Conservation (phyloP, 176 grass and related monocot genomes). For the Areca catechu region DNA sequence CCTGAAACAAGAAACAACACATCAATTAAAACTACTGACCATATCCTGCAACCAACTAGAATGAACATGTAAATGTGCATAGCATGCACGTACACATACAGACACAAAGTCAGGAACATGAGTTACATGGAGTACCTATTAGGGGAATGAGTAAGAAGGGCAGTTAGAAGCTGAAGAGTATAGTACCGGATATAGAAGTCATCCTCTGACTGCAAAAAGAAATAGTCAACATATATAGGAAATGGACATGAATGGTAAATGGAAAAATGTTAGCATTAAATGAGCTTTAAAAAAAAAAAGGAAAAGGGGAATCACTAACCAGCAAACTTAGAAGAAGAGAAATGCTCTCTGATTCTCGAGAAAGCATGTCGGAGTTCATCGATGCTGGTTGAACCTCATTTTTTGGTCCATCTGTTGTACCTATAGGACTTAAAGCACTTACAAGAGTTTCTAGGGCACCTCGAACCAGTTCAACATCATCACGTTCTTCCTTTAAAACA, state of each 20-base stretch:
- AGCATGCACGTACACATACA: too few relatives aligned
- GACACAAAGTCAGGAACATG: too few relatives aligned
- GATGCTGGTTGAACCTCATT: conserved; percentile 79
- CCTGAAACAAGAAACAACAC: conserved; percentile 40
- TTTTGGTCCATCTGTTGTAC: conserved; percentile 48
- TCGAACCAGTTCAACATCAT: conserved; percentile 88
- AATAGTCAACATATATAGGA: conserved; percentile 4
- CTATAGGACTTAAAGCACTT: conserved; percentile 64
- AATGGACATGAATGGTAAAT: not conserved
- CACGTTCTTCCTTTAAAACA: conserved; percentile 78
- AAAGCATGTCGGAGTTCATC: conserved; percentile 84
- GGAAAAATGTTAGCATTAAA: too few relatives aligned
- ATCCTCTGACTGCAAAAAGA: conserved; percentile 79
- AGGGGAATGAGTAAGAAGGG: conserved; percentile 82
- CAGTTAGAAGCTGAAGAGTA: conserved; percentile 93
- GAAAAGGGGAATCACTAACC: conserved; percentile 34
- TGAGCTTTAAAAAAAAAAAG: conserved; percentile 7
- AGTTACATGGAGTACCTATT: conserved; percentile 51
- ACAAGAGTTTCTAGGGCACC: conserved; percentile 87
- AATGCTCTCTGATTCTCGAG: conserved; percentile 86
- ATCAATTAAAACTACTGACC: conserved; percentile 17
- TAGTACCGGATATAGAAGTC: conserved; percentile 99
- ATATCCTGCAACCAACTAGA: conserved; percentile 15
- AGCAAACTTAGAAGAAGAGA: conserved; percentile 87
- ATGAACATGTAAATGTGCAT: too few relatives aligned